These are phyloP conservation scores for Neofusicoccum umdonicola DNA, from an alignment of 2,329 filamentous ascomycete genomes.

Conservation along the genomic window DNA sequence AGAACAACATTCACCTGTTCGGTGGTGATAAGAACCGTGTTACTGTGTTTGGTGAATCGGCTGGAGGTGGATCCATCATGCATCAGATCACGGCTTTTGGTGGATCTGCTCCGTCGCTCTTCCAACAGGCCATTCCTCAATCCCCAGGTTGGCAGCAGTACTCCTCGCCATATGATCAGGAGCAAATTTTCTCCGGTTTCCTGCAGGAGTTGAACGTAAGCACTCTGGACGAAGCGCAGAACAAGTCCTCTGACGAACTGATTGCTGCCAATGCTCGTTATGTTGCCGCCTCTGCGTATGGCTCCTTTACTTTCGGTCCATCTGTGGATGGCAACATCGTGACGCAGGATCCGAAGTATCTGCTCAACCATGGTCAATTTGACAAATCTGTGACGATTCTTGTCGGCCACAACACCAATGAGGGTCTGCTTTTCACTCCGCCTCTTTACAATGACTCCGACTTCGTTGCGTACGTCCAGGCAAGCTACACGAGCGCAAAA, in stretches of 20 bases:
- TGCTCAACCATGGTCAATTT: slow-evolving; percentile 38
- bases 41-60: slow-evolving; percentile 39
- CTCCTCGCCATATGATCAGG: slow-evolving; percentile 27
- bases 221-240: slow-evolving; percentile 34
- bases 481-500: slow-evolving; percentile 31
- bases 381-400: slow-evolving; percentile 35
- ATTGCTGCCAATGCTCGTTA: slow-evolving; percentile 35
- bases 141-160: slow-evolving; percentile 40
- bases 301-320: slow-evolving; percentile 33
- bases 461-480: slow-evolving; percentile 28
- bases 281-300: slow-evolving; percentile 31
- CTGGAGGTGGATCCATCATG: slow-evolving; percentile 40
- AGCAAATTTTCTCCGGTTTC: slow-evolving; percentile 31
- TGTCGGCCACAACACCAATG: slow-evolving; percentile 44
- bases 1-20: slow-evolving; percentile 39
- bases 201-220: slow-evolving; percentile 33
- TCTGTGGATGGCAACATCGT: slow-evolving; percentile 35
- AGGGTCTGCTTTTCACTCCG: slow-evolving; percentile 40
- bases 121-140: slow-evolving; percentile 39
- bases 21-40: slow-evolving; percentile 39
- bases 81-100: slow-evolving; percentile 32
- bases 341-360: slow-evolving; percentile 29
- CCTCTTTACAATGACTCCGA: slow-evolving; percentile 18
- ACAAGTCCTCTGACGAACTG: slow-evolving; percentile 30
- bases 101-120: slow-evolving; percentile 33